Base-by-base conservation (phyloP, 306 rosid genomes). In the Vicia faba region DNA sequence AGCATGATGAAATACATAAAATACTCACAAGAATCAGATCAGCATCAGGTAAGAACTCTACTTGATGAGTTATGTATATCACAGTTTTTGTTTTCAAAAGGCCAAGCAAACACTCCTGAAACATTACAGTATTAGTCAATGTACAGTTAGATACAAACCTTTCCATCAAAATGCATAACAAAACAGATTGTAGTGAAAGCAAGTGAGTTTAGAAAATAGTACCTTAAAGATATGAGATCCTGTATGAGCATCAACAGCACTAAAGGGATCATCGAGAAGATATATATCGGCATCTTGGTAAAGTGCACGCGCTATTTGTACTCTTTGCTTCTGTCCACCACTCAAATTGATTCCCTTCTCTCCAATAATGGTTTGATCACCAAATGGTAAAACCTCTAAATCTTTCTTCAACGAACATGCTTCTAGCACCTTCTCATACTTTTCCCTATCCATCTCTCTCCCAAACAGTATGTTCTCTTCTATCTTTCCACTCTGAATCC, bases 201-300 rank as follows among this genome's bases (percentile, higher is more conserved):
- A 69, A n/a, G 1, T 14, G 43, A 61, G 28, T 20, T 39, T 5
- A 70, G 23, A 41, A 64, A 69, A 9, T 35, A 56, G 25, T 69
- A 85, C 95, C 88, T 88, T 85, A 78, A 88, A 88, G 66, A 88
- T 78, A 74, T 88, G 95, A 13, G 95, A 91, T 82, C 95, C 95
- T n/a, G 97, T 91, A 77, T 91, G 97, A 73, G 95, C 97, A 83
- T 88, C 97, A 26, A 91, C 90, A 43, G 92, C 97, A 69, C 95
- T 91, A 67, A 91, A 91, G n/a, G 97, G 97, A 83, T 91, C 97
- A 44, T 88, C 97, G 65, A 86, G 85, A 55, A 91, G 79, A 79
- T 88, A 91, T 58, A 91, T 84, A 69, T 91, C 97, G 66, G 87
- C 85, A 55, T 86, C 95, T 79, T 86, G 95, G 71, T 91, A 91